These are phyloP conservation scores for Phytophthora lateralis DNA, from an alignment of 352 stramenopile genomes.

Conservation along the genomic window DNA sequence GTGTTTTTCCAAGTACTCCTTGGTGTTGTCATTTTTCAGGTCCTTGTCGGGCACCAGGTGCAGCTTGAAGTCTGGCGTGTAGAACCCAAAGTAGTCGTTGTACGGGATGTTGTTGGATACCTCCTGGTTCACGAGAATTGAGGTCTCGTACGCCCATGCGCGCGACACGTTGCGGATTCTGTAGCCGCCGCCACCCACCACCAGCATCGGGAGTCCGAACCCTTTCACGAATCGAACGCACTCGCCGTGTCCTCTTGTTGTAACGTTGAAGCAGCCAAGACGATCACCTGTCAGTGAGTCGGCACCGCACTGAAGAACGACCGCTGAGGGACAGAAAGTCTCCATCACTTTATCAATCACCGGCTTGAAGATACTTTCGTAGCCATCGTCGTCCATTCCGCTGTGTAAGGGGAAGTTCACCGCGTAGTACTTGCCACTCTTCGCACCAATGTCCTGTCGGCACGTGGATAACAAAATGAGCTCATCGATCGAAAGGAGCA, in stretches of 20 bases:
- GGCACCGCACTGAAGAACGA: slow-evolving; percentile 97
- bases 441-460: slow-evolving; percentile 89
- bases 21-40: slow-evolving; percentile 78
- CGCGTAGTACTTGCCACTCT: slow-evolving; percentile 92
- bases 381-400: slow-evolving; percentile 96
- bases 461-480: background rate
- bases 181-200: slow-evolving; percentile 86
- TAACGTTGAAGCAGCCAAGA: slow-evolving; percentile 98
- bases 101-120: slow-evolving; percentile 81
- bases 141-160: slow-evolving; percentile 98
- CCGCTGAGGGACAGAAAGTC: slow-evolving; percentile 83
- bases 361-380: slow-evolving; percentile 97
- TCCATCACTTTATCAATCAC: slow-evolving; percentile 94
- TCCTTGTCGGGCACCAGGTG: slow-evolving; percentile 77
- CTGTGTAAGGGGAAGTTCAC: slow-evolving; percentile 97
- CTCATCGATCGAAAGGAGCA: background rate
- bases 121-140: slow-evolving; percentile 86
- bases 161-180: slow-evolving; percentile 88
- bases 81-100: slow-evolving; percentile 88
- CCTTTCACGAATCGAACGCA: slow-evolving; percentile 84
- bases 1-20: slow-evolving; percentile 81
- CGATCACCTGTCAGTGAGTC: slow-evolving; percentile 97
- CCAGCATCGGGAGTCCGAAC: slow-evolving; percentile 81
- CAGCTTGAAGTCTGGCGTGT: slow-evolving; percentile 80
- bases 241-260: slow-evolving; percentile 75